phyloP scores from a whole-genome alignment of 257 asterid genomes.

The Cinchona pubescens region DNA sequence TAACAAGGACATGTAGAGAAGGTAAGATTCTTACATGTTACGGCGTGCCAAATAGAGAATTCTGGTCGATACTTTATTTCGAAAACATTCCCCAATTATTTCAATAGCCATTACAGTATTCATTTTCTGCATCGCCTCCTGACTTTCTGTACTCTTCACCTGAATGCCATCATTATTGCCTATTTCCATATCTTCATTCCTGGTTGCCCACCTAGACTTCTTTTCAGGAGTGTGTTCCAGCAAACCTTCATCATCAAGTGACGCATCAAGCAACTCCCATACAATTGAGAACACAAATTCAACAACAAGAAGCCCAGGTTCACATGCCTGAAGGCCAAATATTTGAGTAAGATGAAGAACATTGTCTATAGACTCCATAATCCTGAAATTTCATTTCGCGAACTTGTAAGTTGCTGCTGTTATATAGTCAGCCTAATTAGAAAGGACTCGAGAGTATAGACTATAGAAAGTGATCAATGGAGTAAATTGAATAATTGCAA shows the following conservation, averaged over 20 bases:
- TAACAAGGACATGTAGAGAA: constrained; percentile 8
- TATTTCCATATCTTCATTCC: constrained; percentile 72
- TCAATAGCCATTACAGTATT: constrained; percentile 80
- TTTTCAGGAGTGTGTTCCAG: constrained; percentile 71
- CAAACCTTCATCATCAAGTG: constrained; percentile 87
- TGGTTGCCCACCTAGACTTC: constrained; percentile 73
- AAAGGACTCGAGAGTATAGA: not conserved
- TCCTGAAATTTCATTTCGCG: constrained; percentile 57
- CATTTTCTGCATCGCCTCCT: constrained; percentile 55
- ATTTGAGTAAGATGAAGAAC: constrained; percentile 58
- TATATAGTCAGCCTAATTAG: not conserved
- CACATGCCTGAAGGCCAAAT: constrained; percentile 63
- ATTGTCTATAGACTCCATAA: constrained; percentile 73
- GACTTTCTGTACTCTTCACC: constrained; percentile 57
- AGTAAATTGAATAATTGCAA: not conserved
- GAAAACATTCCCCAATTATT: constrained; percentile 75
- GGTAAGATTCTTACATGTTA: constrained; percentile 69
- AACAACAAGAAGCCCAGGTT: constrained; percentile 73
- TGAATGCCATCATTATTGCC: constrained; percentile 58
- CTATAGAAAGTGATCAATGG: not conserved
- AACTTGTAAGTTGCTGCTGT: constrained; percentile 14
- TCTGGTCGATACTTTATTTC: constrained; percentile 58
- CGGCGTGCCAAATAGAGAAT: constrained; percentile 77
- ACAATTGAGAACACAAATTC: constrained; percentile 63
- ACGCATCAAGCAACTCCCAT: constrained; percentile 91